These are phyloP conservation scores for Xerocomellus dryophilus DNA, from an alignment of 768 basidiomycete genomes.

Conservation along the genomic window DNA sequence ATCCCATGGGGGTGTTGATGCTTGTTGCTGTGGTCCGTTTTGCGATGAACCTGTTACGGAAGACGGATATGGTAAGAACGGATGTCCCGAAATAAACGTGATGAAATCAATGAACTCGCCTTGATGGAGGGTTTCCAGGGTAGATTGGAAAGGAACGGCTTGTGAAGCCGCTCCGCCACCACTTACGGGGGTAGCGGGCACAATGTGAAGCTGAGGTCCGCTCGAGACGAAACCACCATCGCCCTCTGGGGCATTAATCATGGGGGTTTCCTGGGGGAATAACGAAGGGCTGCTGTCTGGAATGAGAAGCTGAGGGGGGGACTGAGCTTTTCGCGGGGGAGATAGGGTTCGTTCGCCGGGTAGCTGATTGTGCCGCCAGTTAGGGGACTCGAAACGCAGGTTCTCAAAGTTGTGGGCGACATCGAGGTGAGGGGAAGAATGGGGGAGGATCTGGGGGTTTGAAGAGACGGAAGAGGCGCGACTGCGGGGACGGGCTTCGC, in stretches of 20 bases:
- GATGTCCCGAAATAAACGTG: conserved; percentile 32
- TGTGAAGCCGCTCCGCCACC: conserved; percentile 51
- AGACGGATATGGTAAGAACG: conserved; percentile 29
- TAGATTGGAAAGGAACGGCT: conserved; percentile 50
- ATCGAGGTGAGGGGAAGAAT: conserved; percentile 54
- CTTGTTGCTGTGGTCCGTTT: conserved; percentile 33
- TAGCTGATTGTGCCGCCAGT: conserved; percentile 50
- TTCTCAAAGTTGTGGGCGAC: conserved; percentile 58
- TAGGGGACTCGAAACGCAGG: conserved; percentile 63
- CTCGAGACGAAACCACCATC: conserved; percentile 44
- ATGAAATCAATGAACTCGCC: conserved; percentile 42
- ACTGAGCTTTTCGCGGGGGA: conserved; percentile 53
- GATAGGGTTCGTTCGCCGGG: conserved; percentile 39
- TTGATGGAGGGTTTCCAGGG: conserved; percentile 49
- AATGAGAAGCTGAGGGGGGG: conserved; percentile 58
- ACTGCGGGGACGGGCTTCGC: conserved; percentile 48
- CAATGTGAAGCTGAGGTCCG: conserved; percentile 71
- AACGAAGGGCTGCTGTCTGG: conserved; percentile 51
- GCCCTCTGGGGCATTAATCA: conserved; percentile 62
- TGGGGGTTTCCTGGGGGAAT: conserved; percentile 43
- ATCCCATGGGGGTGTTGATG: conserved; percentile 35
- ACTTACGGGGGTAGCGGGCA: conserved; percentile 78
- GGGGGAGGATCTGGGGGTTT: conserved; percentile 40
- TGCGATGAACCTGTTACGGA: conserved; percentile 31
- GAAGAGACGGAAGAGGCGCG: conserved; percentile 71